Evolutionary conservation across 1,139 yeast species (phyloP).

Genomic region (Blastobotrys malaysiensis): DNA sequence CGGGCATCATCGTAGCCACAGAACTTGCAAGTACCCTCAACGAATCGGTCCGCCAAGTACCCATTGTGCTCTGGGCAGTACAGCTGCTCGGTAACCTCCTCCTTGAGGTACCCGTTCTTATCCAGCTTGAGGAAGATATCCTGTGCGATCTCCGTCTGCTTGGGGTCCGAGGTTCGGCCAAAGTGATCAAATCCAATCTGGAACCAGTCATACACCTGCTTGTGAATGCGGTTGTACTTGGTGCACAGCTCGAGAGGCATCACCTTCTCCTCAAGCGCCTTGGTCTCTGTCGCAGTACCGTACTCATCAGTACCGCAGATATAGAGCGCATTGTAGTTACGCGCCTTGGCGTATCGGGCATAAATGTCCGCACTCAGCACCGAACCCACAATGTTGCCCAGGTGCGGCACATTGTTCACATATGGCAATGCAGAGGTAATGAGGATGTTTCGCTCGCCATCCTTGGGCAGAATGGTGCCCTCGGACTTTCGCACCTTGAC

Average conservation of each 20-base stretch:
- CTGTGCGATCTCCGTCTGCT: conserved; percentile 94
- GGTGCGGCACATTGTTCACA: conserved; percentile 96
- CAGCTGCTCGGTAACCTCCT: conserved; percentile 80
- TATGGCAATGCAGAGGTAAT: conserved; percentile 96
- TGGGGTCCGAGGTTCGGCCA: conserved; percentile 90
- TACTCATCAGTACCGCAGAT: conserved; percentile 98
- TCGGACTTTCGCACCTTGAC: conserved; percentile 34
- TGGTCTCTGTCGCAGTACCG: conserved; percentile 99
- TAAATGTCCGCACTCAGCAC: conserved; percentile 93
- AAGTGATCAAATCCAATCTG: conserved; percentile 90
- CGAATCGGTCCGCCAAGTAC: conserved; percentile 91
- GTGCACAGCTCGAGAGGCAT: conserved; percentile 86
- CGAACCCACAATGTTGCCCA: conserved; percentile 94
- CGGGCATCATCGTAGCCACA: conserved; percentile 95
- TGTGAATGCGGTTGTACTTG: conserved; percentile 80
- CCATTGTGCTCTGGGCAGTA: conserved; percentile 89
- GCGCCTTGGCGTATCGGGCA: conserved; percentile 81
- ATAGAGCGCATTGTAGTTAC: conserved; percentile 80
- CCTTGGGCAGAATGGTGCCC: conserved; percentile 47
- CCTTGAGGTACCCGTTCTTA: conserved; percentile 74
- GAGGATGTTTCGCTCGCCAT: conserved; percentile 70
- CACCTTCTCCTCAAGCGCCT: conserved; percentile 89
- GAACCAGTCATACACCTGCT: conserved; percentile 93
- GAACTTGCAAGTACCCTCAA: conserved; percentile 77
- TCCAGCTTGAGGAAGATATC: conserved; percentile 75